These are phyloP conservation scores for Kwoniella botswanensis DNA, from an alignment of 768 basidiomycete species.

Conservation along the genomic window DNA sequence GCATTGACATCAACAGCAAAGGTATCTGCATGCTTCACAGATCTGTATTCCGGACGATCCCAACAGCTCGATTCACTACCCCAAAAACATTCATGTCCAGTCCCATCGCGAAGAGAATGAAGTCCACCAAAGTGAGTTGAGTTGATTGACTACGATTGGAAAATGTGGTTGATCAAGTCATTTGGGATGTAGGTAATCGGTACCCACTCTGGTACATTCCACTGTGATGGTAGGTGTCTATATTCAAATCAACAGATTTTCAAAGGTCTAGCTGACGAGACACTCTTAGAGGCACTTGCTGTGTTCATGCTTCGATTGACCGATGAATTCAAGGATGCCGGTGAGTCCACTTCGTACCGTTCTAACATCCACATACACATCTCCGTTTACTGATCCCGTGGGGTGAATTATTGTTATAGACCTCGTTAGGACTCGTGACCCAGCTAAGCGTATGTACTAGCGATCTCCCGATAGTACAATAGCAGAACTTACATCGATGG, in stretches of 20 bases:
- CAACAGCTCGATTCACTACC: background rate
- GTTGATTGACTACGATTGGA: background rate
- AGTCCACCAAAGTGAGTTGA: conserved; percentile 24
- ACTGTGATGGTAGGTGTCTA: conserved; percentile 70
- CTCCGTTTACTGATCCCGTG: no score
- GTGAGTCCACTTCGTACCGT: conserved; percentile 59
- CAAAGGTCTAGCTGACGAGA: background rate
- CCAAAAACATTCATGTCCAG: conserved; percentile 34
- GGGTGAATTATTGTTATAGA: conserved; percentile 24
- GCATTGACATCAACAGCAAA: background rate
- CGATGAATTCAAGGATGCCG: conserved; percentile 72
- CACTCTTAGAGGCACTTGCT: conserved; percentile 76
- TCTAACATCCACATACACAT: background rate
- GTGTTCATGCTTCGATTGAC: conserved; percentile 86
- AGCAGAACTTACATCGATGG: no score
- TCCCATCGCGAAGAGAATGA: conserved; percentile 53
- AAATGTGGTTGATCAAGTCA: background rate
- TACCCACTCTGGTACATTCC: conserved; percentile 94
- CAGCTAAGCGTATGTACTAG: conserved; percentile 48
- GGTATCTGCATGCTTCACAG: conserved; percentile 10
- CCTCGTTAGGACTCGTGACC: conserved; percentile 55
- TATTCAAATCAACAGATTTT: background rate
- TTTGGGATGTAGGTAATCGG: conserved; percentile 70
- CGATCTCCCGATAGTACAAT: no score
- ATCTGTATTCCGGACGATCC: background rate